phyloP scores from a whole-genome alignment of 176 grass and related monocot genomes.

The Aegilops bicornis region DNA sequence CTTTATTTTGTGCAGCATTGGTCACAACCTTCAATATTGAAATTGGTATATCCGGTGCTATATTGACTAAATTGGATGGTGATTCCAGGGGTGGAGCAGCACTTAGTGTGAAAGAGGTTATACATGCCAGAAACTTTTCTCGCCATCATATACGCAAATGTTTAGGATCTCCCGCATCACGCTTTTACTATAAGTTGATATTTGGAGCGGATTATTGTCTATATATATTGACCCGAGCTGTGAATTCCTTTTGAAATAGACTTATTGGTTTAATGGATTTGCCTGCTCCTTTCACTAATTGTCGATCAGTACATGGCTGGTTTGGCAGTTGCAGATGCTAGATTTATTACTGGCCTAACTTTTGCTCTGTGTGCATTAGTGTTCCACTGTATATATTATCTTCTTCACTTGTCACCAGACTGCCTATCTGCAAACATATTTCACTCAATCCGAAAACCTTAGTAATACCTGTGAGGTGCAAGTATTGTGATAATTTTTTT shows the following conservation, averaged over 20 bases:
- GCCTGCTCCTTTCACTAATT: not conserved
- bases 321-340: not conserved
- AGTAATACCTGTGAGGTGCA: not conserved
- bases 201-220: not conserved
- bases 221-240: not conserved
- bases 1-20: conserved; percentile 55
- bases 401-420: not conserved
- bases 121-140: conserved; percentile 4
- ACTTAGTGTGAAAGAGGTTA: conserved; percentile 96
- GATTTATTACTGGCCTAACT: not conserved
- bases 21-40: conserved; percentile 98
- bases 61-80: conserved; percentile 95
- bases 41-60: conserved; percentile 93
- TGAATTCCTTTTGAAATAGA: not conserved
- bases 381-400: not conserved
- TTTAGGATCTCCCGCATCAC: not conserved
- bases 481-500: not conserved
- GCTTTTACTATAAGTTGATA: not conserved
- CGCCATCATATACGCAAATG: conserved; percentile 9
- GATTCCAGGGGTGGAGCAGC: conserved; percentile 97
- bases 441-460: not conserved
- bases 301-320: not conserved
- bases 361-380: not conserved
- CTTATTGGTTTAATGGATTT: not conserved
- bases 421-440: not conserved